Evolutionary conservation across 2,329 filamentous ascomycete species (phyloP).

Genomic region (Fusarium chuoi): DNA sequence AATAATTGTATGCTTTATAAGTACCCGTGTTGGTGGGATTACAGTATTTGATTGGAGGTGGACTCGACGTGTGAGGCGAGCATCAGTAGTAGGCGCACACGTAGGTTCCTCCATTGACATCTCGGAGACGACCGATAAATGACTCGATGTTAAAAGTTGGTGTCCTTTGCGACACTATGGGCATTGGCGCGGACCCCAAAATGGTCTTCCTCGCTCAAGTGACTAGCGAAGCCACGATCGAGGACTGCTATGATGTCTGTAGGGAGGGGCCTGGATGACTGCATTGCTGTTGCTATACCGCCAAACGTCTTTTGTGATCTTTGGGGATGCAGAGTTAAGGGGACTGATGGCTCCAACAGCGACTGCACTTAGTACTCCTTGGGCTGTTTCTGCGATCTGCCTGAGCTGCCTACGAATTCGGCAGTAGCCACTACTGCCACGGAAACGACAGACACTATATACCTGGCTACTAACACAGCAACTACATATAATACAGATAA

Average conservation of each 20-base stretch:
- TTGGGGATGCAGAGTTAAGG: accelerated
- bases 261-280: accelerated
- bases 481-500: background rate
- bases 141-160: background rate
- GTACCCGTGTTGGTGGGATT: background rate
- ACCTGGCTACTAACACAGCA: background rate
- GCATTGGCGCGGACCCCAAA: too few relatives aligned
- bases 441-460: background rate
- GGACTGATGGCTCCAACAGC: background rate
- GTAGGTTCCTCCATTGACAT: background rate
- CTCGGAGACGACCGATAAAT: background rate
- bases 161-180: too few relatives aligned
- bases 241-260: too few relatives aligned
- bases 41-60: background rate
- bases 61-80: background rate
- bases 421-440: background rate
- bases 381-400: background rate
- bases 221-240: too few relatives aligned
- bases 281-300: too few relatives aligned
- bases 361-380: accelerated
- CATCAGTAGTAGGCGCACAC: background rate
- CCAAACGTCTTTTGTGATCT: background rate
- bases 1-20: background rate
- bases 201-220: too few relatives aligned
- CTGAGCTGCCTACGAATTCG: accelerated